Evolutionary conservation across 768 basidiomycete genomes (phyloP), one percentile per base, ranked within the genome.

Genomic region (Tricholoma sp.): DNA sequence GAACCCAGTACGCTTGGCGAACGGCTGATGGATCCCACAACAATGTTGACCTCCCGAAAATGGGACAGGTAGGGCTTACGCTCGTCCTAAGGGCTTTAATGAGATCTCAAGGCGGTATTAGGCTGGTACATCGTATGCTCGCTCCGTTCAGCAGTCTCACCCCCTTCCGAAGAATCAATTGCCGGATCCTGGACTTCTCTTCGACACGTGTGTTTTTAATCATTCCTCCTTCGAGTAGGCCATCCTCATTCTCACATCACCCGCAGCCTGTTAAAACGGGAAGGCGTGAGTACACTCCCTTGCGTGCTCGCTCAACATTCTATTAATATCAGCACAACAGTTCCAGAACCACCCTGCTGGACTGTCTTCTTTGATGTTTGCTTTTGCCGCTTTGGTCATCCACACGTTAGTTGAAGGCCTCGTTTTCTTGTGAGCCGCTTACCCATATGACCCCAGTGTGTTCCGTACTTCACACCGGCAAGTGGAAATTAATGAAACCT

Each of bases 331-430:
- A 51, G 6, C 41, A 9, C 10, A 53, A 33, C 11, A 92, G 89
- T 89, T 90, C 65, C 76, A 79, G 8, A 69, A 81, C 60, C 92
- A 94, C 64, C 91, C 92, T 5, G 85, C 81, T 5, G 91, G 91
- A 0, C 74, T 94, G 36, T 91, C 89, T 1, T 80, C 84, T 44
- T 63, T 89, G 65, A 87, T 93, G 85, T 93, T 93, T 65, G 75
- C 85, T 6, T 92, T 89, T 59, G 91, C 90, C 7, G 84, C 90
- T 1, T 78, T 92, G 11, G 89, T 93, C 39, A 90, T 92, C 50
- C 91, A 92, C 65, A 83, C 75, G 85, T 86, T 63, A 48, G 29
- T 49, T 4, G 9, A 48, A 73, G 61, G 12, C 39, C 34, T 33
- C 50, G 45, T 39, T 51, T 41, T 32, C 20, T 10, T 42, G 3